Percentiles rank a stretch among this genome's conserved stretches.
Evolutionary conservation across 345 rosid genomes (phyloP).

Genomic region (Moringa oleifera): DNA sequence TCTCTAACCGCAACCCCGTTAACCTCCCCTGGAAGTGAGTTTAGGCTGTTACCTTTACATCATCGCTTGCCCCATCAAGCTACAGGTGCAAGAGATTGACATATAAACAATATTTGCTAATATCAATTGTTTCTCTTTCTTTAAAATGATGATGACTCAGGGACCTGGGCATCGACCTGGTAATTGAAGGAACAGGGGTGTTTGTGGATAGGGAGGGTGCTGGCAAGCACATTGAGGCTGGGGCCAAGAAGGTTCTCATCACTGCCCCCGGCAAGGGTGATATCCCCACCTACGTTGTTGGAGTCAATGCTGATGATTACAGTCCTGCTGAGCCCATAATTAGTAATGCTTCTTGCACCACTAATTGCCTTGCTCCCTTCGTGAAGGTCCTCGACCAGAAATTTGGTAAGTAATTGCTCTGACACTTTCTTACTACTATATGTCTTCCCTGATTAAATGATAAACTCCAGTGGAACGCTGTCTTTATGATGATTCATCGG

Average conservation of each 20-base stretch:
- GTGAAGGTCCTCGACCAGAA: conserved; percentile 99
- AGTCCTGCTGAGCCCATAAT: conserved; percentile 67
- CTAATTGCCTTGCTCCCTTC: conserved; percentile 98
- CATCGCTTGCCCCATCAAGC: no score
- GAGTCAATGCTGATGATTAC: conserved; percentile 86
- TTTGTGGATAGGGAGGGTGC: conserved; percentile 96
- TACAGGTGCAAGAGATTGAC: not conserved
- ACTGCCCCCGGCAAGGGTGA: conserved; percentile 99
- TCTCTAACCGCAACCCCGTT: conserved; percentile 67
- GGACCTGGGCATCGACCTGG: conserved; percentile 80
- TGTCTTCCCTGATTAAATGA: not conserved
- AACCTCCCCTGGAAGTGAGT: conserved; percentile 88
- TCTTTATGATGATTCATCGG: no score
- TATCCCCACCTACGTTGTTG: conserved; percentile 92
- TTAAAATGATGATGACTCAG: conserved; percentile 29
- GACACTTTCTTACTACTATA: not conserved
- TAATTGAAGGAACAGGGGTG: conserved; percentile 96
- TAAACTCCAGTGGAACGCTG: no score
- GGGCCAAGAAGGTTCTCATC: conserved; percentile 93
- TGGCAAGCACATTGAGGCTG: conserved; percentile 88
- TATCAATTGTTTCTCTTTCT: no score
- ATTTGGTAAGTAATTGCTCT: conserved; percentile 47
- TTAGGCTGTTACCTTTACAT: not conserved
- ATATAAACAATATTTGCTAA: not conserved
- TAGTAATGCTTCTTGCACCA: conserved; percentile 99